A percentile compares a stretch with the other conserved stretches of the same genome.
Conservation (phyloP, 768 basidiomycete genomes). For the Russula olivacea region DNA sequence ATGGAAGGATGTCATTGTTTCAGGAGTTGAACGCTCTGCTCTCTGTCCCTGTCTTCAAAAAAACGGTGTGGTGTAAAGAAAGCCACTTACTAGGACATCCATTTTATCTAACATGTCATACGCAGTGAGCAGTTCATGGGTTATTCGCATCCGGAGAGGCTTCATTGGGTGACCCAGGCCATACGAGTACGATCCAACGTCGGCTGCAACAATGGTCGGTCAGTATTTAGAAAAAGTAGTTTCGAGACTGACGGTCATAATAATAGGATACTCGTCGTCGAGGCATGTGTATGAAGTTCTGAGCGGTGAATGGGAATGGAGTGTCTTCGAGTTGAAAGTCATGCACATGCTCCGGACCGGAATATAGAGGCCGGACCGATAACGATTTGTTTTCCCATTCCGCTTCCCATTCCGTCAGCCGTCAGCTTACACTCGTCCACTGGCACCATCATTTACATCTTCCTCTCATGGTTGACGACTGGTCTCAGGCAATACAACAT, state of each 20-base stretch:
- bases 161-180: slow-evolving; percentile 93
- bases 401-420: too few relatives aligned
- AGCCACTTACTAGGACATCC: slow-evolving; percentile 74
- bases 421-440: too few relatives aligned
- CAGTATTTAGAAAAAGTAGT: not conserved
- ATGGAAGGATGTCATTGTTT: slow-evolving; percentile 84
- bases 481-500: slow-evolving; percentile 27
- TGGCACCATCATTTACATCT: not conserved
- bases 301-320: not conserved
- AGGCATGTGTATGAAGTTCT: slow-evolving; percentile 42
- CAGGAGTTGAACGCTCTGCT: slow-evolving; percentile 34
- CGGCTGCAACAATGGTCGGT: slow-evolving; percentile 39
- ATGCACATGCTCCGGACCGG: not conserved
- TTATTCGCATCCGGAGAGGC: slow-evolving; percentile 90
- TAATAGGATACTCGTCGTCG: slow-evolving; percentile 74
- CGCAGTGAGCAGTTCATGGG: slow-evolving; percentile 84
- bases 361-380: not conserved
- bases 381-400: too few relatives aligned
- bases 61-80: not conserved
- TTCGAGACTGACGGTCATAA: slow-evolving; percentile 53
- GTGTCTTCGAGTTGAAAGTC: too few relatives aligned
- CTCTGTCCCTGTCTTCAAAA: slow-evolving; percentile 26
- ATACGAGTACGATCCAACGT: slow-evolving; percentile 73
- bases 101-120: slow-evolving; percentile 94
- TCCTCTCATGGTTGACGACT: slow-evolving; percentile 24